phyloP scores from a whole-genome alignment of 2,329 filamentous ascomycete genomes.

The Drechslerella dactyloides region DNA sequence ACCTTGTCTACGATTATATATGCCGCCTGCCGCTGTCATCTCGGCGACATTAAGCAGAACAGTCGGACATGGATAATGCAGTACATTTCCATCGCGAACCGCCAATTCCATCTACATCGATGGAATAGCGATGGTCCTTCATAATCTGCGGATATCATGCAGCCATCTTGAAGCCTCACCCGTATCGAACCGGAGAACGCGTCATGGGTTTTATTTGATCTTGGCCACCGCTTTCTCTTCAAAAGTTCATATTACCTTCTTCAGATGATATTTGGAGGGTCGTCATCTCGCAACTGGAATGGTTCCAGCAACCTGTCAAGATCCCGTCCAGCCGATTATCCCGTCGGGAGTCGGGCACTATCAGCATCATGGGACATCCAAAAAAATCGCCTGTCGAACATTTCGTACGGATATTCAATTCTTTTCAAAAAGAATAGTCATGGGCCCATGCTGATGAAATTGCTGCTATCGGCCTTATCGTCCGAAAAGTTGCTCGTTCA shows the following conservation, averaged over 20 bases:
- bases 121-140: not conserved
- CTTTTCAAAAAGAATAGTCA: too few relatives aligned
- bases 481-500: too few relatives aligned
- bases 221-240: not conserved
- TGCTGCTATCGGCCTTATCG: too few relatives aligned
- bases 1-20: not conserved
- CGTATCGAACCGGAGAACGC: not conserved
- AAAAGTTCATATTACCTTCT: not conserved
- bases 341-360: not conserved
- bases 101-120: not conserved
- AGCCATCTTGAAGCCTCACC: not conserved
- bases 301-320: not conserved
- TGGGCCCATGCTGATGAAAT: too few relatives aligned
- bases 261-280: not conserved
- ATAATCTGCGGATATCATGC: not conserved
- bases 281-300: not conserved
- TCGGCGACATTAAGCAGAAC: not conserved
- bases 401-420: too few relatives aligned
- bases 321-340: constrained; percentile 1
- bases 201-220: not conserved
- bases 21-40: not conserved
- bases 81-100: not conserved
- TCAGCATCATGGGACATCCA: not conserved
- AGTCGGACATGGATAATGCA: too few relatives aligned
- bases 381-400: not conserved